Evolutionary conservation across 2,329 filamentous ascomycete genomes (phyloP).

Genomic region (Exophiala sp.): DNA sequence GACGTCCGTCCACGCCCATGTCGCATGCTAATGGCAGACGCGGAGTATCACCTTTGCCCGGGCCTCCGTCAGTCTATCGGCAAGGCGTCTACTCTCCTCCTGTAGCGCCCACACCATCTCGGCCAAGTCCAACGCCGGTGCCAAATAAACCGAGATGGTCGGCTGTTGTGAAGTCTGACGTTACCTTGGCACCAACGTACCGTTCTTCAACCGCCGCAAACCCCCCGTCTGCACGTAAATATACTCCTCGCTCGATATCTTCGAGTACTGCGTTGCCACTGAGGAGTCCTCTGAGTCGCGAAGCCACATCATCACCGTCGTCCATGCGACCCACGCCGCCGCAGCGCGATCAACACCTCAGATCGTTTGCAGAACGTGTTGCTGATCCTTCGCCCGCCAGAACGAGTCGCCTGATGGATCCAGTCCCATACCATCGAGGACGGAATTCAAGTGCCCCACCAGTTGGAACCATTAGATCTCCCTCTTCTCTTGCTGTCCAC

Average conservation of each 20-base stretch:
- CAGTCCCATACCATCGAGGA: conserved; percentile 27
- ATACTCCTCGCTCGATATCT: conserved; percentile 33
- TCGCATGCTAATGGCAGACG: conserved; percentile 20
- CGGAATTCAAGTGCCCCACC: conserved; percentile 18
- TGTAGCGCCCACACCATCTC: conserved; percentile 37
- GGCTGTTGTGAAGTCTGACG: conserved; percentile 57
- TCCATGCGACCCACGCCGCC: conserved; percentile 22
- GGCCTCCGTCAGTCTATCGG: conserved; percentile 28
- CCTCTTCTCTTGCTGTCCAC: conserved; percentile 26
- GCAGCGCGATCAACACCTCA: conserved; percentile 22
- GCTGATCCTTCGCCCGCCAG: conserved; percentile 21
- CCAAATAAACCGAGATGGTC: conserved; percentile 68
- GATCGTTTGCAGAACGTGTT: conserved; percentile 28
- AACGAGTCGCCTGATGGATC: conserved; percentile 24
- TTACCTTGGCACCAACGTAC: conserved; percentile 22
- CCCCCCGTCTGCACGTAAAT: conserved; percentile 16
- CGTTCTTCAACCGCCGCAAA: conserved; percentile 23
- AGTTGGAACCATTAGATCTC: conserved; percentile 26
- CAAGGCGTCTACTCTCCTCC: conserved; percentile 35
- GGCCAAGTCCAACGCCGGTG: conserved; percentile 39
- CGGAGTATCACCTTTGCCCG: conserved; percentile 24
- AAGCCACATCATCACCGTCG: conserved; percentile 39
- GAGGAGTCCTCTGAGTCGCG: conserved; percentile 39
- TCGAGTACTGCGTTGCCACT: conserved; percentile 38
- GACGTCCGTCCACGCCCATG: conserved; percentile 27